These are phyloP conservation scores for Heliosperma pusillum DNA, from an alignment of 148 eudicot species.

Conservation along the genomic window DNA sequence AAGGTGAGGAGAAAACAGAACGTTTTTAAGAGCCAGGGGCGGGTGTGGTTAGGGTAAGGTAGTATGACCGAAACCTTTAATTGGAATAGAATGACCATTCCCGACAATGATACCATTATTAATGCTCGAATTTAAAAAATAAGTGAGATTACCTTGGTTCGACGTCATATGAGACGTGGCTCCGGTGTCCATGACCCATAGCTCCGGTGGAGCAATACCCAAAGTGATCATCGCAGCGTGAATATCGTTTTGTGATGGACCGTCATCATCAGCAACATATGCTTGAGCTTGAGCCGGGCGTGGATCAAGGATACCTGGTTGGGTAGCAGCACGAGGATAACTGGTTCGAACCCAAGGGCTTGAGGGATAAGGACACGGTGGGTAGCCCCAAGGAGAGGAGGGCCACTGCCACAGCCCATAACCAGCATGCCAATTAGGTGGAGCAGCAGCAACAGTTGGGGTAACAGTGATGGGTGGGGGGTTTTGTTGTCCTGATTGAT, in stretches of 20 bases:
- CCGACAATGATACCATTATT: background rate
- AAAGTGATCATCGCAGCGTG: background rate
- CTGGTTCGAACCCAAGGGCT: background rate
- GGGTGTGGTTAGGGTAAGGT: background rate
- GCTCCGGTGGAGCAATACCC: too few relatives aligned
- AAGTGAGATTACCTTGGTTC: background rate
- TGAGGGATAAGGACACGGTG: background rate
- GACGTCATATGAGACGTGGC: too few relatives aligned
- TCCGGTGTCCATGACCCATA: too few relatives aligned
- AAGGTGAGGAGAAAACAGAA: background rate
- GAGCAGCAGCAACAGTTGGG: too few relatives aligned
- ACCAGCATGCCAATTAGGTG: too few relatives aligned
- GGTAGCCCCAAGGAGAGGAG: background rate
- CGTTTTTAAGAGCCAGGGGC: background rate
- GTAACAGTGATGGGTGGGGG: too few relatives aligned
- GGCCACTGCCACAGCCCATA: background rate
- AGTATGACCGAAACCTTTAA: background rate
- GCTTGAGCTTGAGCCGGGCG: background rate
- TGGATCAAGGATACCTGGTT: background rate
- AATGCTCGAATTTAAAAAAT: background rate
- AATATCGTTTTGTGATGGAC: background rate
- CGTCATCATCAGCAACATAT: background rate
- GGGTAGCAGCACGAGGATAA: background rate
- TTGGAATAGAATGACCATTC: background rate
- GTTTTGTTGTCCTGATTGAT: too few relatives aligned